Evolutionary conservation across 2,329 filamentous ascomycete genomes (phyloP), one percentile per base, ranked within the genome.

Genomic region (Cladophialophora immunda): DNA sequence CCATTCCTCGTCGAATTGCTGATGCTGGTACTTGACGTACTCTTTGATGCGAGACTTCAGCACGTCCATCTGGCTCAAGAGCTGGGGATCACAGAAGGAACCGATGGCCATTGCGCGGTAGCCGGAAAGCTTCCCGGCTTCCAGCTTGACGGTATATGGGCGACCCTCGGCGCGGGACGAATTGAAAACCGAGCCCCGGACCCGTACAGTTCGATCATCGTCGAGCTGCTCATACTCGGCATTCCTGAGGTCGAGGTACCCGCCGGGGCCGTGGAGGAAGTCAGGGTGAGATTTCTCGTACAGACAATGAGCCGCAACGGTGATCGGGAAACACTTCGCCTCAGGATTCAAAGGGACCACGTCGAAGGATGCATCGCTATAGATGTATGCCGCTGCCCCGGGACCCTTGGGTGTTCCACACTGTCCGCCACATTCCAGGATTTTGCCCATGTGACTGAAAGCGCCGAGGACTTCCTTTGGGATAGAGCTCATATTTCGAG

Each of bases 261-360:
- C 85, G 0, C 85, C 85, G 0, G 85, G 85, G 0, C 85, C 85
- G 4, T 75, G 67, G 1, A 86, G 71, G 0, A 82, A 70, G 71
- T 87, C 85, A 0, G 85, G 85, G n/a, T 84, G 72, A 0, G 80
- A 78, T 66, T 87, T 87, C 75, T 87, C 85, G 60, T 87, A 87
- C 9, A 87, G 73, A 0, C 83, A 82, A 67, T 87, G 85, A 0
- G 85, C 83, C 0, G 84, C 84, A 0, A 87, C 84, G 0, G 81
- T 82, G 0, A 82, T 63, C 0, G 82, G 79, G 0, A 81, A 85
- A 67, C 85, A 87, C 1, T 75, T 75, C 0, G 80, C 76, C 0
- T 70, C 67, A 0, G 80, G 76, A 4, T 78, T 75, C 0, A 81
- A 71, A 0, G 85, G 83, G 1, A 73, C 71, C 2, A 87, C 76